phyloP scores from a whole-genome alignment of 352 stramenopile genomes.

The Phytophthora sojae region DNA sequence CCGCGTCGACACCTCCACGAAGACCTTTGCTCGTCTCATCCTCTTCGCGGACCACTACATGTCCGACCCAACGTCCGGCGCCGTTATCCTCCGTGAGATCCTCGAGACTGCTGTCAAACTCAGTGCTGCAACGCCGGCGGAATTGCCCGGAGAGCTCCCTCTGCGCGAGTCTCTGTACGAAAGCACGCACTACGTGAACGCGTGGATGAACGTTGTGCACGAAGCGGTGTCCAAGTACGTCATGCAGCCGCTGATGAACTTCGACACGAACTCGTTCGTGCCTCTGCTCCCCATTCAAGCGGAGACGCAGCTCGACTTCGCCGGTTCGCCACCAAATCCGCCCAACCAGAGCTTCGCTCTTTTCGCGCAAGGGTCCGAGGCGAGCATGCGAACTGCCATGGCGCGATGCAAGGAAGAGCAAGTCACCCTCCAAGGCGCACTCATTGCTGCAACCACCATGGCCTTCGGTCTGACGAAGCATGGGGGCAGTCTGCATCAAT shows the following conservation, averaged over 20 bases:
- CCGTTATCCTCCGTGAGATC: constrained; percentile 53
- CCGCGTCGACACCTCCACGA: constrained; percentile 46
- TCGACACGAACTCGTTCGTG: constrained; percentile 58
- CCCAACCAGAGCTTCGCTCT: constrained; percentile 58
- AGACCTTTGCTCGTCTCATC: constrained; percentile 52
- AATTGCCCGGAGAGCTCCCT: constrained; percentile 25
- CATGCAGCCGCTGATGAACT: constrained; percentile 65
- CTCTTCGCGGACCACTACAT: constrained; percentile 73
- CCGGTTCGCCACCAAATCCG: constrained; percentile 27
- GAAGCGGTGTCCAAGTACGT: constrained; percentile 73
- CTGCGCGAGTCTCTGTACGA: constrained; percentile 64
- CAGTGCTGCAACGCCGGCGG: constrained; percentile 10
- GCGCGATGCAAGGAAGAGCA: constrained; percentile 45
- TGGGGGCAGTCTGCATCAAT: constrained; percentile 37
- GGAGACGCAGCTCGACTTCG: constrained; percentile 55
- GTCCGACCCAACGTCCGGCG: constrained; percentile 55
- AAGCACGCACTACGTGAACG: constrained; percentile 62
- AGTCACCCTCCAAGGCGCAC: constrained; percentile 54
- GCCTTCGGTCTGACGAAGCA: constrained; percentile 53
- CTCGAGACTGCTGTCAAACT: constrained; percentile 40
- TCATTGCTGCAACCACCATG: constrained; percentile 52
- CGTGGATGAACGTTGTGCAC: constrained; percentile 54
- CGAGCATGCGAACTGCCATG: constrained; percentile 52
- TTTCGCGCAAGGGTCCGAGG: constrained; percentile 49
- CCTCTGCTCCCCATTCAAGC: constrained; percentile 50